Evolutionary conservation across 2,329 filamentous ascomycete species (phyloP).

Genomic region (Aspergillus pseudoglaucus): DNA sequence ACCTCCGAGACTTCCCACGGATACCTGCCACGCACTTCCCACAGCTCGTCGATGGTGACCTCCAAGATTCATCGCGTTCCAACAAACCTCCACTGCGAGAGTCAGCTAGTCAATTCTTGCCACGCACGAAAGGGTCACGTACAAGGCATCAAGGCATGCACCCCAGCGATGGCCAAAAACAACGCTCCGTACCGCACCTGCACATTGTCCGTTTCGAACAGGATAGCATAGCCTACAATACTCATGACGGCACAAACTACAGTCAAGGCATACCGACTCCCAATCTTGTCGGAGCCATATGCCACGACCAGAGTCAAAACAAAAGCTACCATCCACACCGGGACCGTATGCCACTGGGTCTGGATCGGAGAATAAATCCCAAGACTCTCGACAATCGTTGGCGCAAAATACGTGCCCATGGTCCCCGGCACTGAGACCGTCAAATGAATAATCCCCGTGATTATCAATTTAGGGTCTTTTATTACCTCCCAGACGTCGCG

Average conservation of each 20-base stretch:
- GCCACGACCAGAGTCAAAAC: constrained; percentile 27
- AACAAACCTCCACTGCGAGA: constrained; percentile 36
- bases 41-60: constrained; percentile 46
- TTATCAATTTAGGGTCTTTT: constrained; percentile 44
- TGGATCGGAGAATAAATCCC: constrained; percentile 43
- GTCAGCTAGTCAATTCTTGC: not conserved
- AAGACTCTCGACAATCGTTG: constrained; percentile 42
- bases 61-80: constrained; percentile 51
- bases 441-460: constrained; percentile 49
- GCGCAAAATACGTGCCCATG: constrained; percentile 43
- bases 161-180: constrained; percentile 19
- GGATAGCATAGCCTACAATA: constrained; percentile 24
- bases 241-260: constrained; percentile 22
- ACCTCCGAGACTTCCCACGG: constrained; percentile 45
- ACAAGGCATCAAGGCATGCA: constrained; percentile 20
- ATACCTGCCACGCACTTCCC: constrained; percentile 46
- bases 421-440: constrained; percentile 40
- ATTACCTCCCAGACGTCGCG: constrained; percentile 42
- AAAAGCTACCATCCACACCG: constrained; percentile 33
- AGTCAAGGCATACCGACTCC: constrained; percentile 26
- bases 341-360: constrained; percentile 50
- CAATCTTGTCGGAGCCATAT: constrained; percentile 18
- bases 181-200: constrained; percentile 22
- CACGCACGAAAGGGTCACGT: not conserved
- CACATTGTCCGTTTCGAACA: constrained; percentile 16